Base-by-base conservation (phyloP, 73 alveolate genomes). In the Paraurostyla sp. region DNA sequence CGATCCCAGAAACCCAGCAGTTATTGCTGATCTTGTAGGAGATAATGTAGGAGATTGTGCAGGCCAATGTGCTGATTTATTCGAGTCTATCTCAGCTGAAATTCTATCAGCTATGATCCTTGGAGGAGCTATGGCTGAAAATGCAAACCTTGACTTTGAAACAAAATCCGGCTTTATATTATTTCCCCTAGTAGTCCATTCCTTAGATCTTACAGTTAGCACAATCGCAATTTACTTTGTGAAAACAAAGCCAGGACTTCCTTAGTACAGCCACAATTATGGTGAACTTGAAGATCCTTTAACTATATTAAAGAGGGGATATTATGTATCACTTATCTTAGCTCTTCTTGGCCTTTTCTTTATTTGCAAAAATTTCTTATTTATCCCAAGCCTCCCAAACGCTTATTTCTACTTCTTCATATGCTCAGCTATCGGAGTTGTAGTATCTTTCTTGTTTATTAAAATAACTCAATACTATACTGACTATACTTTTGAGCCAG, bases 1-100 rank as follows among this genome's bases (percentile, higher is more conserved):
- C 75, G 99, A 96, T 76, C 98, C 97, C 0, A 92, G 99, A 40
- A 96, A 96, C 65, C 99, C 99, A 38, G 99, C 99, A 25, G 98
- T 95, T 11, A 88, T 96, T 38, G 99, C 99, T 25, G 99, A 96
- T 83, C 69, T 96, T 63, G 99, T 95, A 23, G 99, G 99, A 20
- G 99, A 96, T 91, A 96, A 96, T 82, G 99, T 96, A 78, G 99
- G 98, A 49, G 99, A 96, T 85, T 96, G 99, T 71, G 99, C 99
- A 27, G 99, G 99, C 23, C 93, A 96, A 84, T 86, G 95, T 57
- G 96, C 98, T 25, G 98, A 94, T 82, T 52, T 96, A 69, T 96
- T 96, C 62, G 99, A 96, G 82, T 92, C 97, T 18, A 96, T 96
- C 16, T 92, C 97, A 32, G 99, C 98, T 6, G 99, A 96, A 91